Conservation (phyloP, 441 rosid genomes). For the Flueggea neowawraea region DNA sequence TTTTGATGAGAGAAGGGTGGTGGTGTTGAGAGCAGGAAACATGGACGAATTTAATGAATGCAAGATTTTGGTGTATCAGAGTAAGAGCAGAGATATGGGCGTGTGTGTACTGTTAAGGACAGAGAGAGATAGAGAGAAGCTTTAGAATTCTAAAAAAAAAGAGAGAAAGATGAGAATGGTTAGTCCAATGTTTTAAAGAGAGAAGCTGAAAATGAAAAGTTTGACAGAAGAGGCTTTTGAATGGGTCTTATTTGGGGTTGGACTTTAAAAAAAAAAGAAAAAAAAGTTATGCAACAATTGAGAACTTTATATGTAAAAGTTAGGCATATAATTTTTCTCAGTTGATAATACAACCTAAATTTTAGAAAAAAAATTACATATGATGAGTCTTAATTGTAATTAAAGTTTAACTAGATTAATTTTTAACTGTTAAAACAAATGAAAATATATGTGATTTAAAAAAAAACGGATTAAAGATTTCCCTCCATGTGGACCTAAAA, state of each 20-base stretch:
- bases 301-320: too few species aligned
- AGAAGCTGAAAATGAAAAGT: slow-evolving; percentile 19
- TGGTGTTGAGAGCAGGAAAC: slow-evolving; percentile 11
- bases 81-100: neutral
- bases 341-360: too few species aligned
- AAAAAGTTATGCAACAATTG: neutral
- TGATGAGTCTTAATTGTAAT: too few species aligned
- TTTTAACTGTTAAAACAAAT: too few species aligned
- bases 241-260: slow-evolving; percentile 16
- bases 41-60: slow-evolving; percentile 1
- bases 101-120: slow-evolving; percentile 1
- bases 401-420: too few species aligned
- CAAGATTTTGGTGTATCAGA: neutral
- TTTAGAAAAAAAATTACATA: too few species aligned
- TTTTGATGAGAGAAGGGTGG: slow-evolving; percentile 5
- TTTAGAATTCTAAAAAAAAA: too few species aligned
- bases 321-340: too few species aligned
- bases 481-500: too few species aligned
- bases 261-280: neutral
- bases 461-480: neutral
- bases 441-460: too few species aligned
- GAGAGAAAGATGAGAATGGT: slow-evolving; percentile 17
- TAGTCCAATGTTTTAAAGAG: slow-evolving; percentile 15
- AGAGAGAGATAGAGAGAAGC: slow-evolving; percentile 6
- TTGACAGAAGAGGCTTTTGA: slow-evolving; percentile 13